These are phyloP conservation scores for Trichoderma orchidacearum DNA, from an alignment of 495 filamentous ascomycete species.

Conservation along the genomic window DNA sequence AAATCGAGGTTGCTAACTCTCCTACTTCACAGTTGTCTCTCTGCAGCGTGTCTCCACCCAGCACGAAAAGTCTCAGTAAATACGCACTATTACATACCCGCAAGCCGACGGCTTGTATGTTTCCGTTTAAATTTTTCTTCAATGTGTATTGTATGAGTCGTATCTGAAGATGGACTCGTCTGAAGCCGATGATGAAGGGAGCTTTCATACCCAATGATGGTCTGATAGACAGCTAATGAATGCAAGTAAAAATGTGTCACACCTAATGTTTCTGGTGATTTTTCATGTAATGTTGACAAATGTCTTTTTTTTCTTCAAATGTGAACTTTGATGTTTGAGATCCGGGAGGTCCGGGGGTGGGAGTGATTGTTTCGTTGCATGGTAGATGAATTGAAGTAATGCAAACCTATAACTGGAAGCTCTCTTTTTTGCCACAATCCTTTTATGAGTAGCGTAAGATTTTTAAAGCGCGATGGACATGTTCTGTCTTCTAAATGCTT, in stretches of 20 bases:
- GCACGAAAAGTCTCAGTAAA: constrained; percentile 63
- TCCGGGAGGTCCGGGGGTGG: too few species aligned
- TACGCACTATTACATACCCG: constrained; percentile 6
- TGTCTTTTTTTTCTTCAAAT: background rate
- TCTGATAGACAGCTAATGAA: constrained; percentile 1
- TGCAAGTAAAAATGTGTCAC: constrained; percentile 1
- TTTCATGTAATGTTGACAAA: background rate
- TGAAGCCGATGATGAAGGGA: background rate
- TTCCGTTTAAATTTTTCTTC: background rate
- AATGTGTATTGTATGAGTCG: constrained; percentile 1
- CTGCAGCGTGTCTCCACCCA: constrained; percentile 75
- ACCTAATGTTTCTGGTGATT: background rate
- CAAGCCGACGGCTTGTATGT: background rate
- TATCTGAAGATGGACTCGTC: constrained; percentile 2
- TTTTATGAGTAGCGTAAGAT: too few species aligned
- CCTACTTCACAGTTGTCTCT: constrained; percentile 44
- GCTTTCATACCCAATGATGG: background rate
- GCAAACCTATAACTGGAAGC: too few species aligned
- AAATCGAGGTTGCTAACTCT: constrained; percentile 15
- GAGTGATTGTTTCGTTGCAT: too few species aligned
- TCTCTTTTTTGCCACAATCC: too few species aligned
- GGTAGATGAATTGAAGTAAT: too few species aligned
- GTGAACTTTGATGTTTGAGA: background rate
- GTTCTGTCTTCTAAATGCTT: too few species aligned
- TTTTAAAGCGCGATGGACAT: too few species aligned